Base-by-base conservation (phyloP, 805 yeast genomes). In the Candida orba region DNA sequence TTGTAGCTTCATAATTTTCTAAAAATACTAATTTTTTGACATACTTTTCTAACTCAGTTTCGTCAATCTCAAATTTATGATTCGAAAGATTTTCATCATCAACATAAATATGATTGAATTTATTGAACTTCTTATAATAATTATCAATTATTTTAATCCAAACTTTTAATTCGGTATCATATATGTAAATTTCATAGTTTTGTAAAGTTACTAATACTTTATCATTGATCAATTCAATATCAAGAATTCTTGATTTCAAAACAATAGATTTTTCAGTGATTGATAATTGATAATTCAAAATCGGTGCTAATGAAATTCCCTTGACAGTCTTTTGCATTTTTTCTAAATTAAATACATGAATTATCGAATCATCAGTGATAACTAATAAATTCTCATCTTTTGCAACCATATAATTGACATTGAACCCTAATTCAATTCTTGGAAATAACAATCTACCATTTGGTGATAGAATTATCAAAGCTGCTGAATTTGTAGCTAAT, bases 401-500 rank as follows among this genome's bases (percentile, higher is more conserved):
- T 13, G 72, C 67, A 15, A 60, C 58, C 40, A 75, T 45, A 20
- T 62, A 63, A 0, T 72, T 60, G 0, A 77, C 60, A 40, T 69
- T 68, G 13, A 62, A 62, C 0, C 84, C 84, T 4, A 80, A 43
- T 52, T 78, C 82, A 10, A 79, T 55, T 10, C 69, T 58, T 3
- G 84, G 80, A 39, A 66, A 54, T 1, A 70, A 48, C 25, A 65
- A 64, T 22, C 71, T 55, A 0, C 85, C 85, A 7, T 62, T 58
- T 0, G 73, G 65, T 1, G 73, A 59, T 8, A 72, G 52, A 0
- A 78, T 49, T 47, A 73, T 70, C 13, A 81, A 51, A 0, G 76
- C 60, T 0, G 89, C 89, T 27, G 72, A 66, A 38, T 79, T 80
- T 1, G 86, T 78, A 0, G 81, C 69, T 20, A 79, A 56, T 10